Evolutionary conservation across 225 moss, liverwort and hornwort genomes (phyloP), one percentile per base, ranked within the genome.

Genomic region (Antitrichia curtipendula): DNA sequence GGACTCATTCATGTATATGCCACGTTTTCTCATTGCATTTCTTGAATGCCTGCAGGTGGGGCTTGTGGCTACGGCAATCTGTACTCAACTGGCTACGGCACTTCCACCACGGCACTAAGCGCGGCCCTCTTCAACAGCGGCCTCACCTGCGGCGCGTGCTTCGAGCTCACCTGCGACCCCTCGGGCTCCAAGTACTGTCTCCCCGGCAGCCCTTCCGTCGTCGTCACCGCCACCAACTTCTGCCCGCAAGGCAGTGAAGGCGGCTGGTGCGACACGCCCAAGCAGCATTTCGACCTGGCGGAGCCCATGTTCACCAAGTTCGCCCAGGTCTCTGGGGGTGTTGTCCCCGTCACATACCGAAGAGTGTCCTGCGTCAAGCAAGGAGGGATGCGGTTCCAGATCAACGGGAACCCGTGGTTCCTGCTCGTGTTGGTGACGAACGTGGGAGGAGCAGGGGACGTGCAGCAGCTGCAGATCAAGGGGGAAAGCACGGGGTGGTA

Each of bases 401-500:
- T 97, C n/a, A 94, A 94, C 79, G 97, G 97, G 1, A 96, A 97
- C 83, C 91, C 96, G 0, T 97, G 94, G 89, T 97, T 96, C 88
- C 6, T 96, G 29, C 88, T 96, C 49, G 91, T 95, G 10, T 89
- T 97, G 27, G 87, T 97, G 4, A 91, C 89, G 50, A 97, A 97
- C 45, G 96, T 96, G 3, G 96, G 91, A 49, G 96, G 96, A 2
- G 87, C 91, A 6, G 97, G 97, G 13, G 97, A 97, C 47, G 95
- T 96, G 70, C 87, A 88, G 36, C 58, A 91, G 66, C 61, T 95
- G 8, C 89, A 88, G 25, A 50, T 95, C 12, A 90, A 88, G 65
- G 95, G 93, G 17, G 13, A 58, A 0, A 74, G n/a, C 2, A 90
- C 88, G 2, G 93, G 87, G 10, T 96, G 95, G 95, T 77, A 89